These are phyloP conservation scores for Neofusicoccum sp. DNA, from an alignment of 2,329 filamentous ascomycete species.

Conservation along the genomic window DNA sequence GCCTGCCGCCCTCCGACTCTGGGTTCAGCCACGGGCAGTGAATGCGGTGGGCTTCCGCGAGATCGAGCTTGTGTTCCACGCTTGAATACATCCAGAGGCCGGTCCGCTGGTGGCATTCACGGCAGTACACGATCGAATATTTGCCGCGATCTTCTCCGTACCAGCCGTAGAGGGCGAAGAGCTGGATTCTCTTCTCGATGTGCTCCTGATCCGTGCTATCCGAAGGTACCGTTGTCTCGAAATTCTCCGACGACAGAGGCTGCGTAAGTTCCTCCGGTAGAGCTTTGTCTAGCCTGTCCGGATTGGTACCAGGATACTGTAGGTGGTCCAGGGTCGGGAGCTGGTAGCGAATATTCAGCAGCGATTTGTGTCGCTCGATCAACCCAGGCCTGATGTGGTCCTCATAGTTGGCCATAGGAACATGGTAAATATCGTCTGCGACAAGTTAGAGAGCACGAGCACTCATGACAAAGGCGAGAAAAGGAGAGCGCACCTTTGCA, in stretches of 20 bases:
- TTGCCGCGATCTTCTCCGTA: conserved; percentile 60
- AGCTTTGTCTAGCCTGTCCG: conserved; percentile 6
- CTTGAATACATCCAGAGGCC: conserved; percentile 85
- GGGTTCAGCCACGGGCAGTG: conserved; percentile 46
- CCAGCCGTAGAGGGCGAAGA: conserved; percentile 51
- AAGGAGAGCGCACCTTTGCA: conserved; percentile 68
- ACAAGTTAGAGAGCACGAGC: conserved; percentile 18
- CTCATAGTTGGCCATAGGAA: conserved; percentile 41
- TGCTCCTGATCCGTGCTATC: conserved; percentile 9
- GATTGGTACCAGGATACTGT: conserved; percentile 3
- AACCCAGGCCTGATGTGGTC: conserved; percentile 20
- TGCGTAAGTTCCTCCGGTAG: conserved; percentile 16
- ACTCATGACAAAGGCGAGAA: neutral
- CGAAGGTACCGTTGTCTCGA: neutral
- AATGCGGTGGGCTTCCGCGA: conserved; percentile 42
- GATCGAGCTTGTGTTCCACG: conserved; percentile 37
- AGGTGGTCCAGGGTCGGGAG: conserved; percentile 8
- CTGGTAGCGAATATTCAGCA: conserved; percentile 20
- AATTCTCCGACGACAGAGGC: conserved; percentile 11
- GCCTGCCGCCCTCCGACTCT: conserved; percentile 30
- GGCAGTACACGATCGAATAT: conserved; percentile 76
- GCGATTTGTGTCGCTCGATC: conserved; percentile 15
- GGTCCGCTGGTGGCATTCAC: conserved; percentile 82
- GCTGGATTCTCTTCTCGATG: conserved; percentile 13
- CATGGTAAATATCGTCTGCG: conserved; percentile 64